Evolutionary conservation across 139 green algal species (phyloP), one percentile per base, ranked within the genome.

Genomic region (Eudorina sp.): DNA sequence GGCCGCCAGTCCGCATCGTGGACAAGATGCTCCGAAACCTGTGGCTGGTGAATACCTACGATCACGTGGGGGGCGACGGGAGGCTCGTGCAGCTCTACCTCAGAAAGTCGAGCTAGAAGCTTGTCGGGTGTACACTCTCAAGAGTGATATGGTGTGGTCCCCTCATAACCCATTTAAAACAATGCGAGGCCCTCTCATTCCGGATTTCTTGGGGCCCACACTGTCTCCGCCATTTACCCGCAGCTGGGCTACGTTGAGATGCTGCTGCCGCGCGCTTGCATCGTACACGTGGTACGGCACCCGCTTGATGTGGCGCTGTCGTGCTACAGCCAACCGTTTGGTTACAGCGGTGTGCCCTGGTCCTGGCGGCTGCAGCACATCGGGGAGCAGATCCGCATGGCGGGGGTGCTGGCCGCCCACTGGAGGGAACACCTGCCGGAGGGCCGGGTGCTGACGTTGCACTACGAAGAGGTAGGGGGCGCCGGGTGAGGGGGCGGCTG

Each of bases 11-110:
- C 27, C 83, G 91, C 25, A 92, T 96, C 13, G 95, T 97, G 45
- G 95, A 97, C 92, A 97, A 97, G 90, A 97, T 97, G 95, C 94
- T 97, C 88, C 93, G 93, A 48, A 97, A 97, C 92, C 53, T 92
- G 43, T 96, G 91, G 92, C 92, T 94, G 55, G 68, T 95, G 70
- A 91, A 92, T 70, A n/a, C n/a, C n/a, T n/a, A n/a, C n/a, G n/a
- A n/a, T n/a, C n/a, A n/a, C n/a, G n/a, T n/a, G n/a, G n/a, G 6
- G 29, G 18, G 27, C 11, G 43, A 40, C 16, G 27, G 29, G 34
- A 77, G 36, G 21, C 21, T 38, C 16, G 27, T 53, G 36, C 69
- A 53, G n/a, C n/a, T n/a, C n/a, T n/a, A n/a, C n/a, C n/a, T n/a
- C n/a, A n/a, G n/a, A n/a, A n/a, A n/a, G n/a, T n/a, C n/a, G n/a